These are phyloP conservation scores for Solanum bulbocastanum DNA, from an alignment of 257 asterid species.

Conservation along the genomic window DNA sequence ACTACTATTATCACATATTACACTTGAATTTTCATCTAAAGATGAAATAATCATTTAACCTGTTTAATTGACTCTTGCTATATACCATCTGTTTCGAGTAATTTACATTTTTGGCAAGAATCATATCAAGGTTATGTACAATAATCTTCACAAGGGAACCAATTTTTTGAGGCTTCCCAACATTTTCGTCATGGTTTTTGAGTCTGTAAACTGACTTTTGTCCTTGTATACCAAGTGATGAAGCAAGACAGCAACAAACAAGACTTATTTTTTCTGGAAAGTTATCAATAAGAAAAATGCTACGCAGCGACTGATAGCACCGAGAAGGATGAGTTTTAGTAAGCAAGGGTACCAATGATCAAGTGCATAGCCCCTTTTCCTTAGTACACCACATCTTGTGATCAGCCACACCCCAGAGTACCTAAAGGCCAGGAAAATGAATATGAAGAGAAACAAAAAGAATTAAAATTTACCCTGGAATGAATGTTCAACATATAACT, in stretches of 20 bases:
- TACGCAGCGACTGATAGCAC: conserved; percentile 47
- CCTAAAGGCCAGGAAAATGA: conserved; percentile 22
- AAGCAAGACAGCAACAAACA: neutral
- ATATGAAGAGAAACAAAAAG: neutral
- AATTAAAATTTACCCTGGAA: neutral
- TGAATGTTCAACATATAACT: neutral
- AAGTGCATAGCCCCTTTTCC: conserved; percentile 44
- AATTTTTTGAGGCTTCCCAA: neutral
- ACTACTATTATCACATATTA: neutral
- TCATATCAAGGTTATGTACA: neutral
- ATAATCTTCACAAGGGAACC: neutral
- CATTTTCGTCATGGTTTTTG: neutral
- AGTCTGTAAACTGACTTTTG: neutral
- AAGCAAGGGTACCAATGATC: conserved; percentile 54
- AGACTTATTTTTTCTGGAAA: conserved; percentile 73
- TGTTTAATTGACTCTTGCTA: neutral
- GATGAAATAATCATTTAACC: neutral
- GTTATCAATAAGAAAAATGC: conserved; percentile 69
- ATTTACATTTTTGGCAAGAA: neutral
- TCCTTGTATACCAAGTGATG: neutral
- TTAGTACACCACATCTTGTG: conserved; percentile 72
- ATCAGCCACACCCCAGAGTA: conserved; percentile 91
- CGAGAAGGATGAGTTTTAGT: conserved; percentile 48
- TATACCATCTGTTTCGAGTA: neutral
- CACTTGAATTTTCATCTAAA: neutral